These are phyloP conservation scores for Aspergillus ruber DNA, from an alignment of 2,329 filamentous ascomycete species.

Conservation along the genomic window DNA sequence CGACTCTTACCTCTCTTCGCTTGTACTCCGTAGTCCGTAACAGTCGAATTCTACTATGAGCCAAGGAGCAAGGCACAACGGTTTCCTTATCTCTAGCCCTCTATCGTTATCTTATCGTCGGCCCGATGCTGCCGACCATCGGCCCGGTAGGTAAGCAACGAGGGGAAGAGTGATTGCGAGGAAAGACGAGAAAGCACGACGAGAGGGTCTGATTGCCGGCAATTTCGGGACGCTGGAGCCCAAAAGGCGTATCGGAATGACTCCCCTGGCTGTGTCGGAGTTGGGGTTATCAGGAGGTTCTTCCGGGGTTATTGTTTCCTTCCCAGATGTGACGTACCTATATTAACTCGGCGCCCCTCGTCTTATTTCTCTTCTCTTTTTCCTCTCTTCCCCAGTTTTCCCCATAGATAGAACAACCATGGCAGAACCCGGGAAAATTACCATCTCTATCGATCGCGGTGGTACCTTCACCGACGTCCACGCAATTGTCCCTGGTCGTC, in stretches of 20 bases:
- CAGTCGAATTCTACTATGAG: no score
- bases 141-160: slow-evolving; percentile 25
- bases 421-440: slow-evolving; percentile 25
- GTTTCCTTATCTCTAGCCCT: not conserved
- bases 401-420: slow-evolving; percentile 9
- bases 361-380: not conserved
- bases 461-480: slow-evolving; percentile 37
- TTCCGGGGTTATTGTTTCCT: not conserved
- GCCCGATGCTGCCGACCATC: slow-evolving; percentile 15
- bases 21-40: not conserved
- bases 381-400: not conserved
- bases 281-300: not conserved
- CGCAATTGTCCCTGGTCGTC: slow-evolving; percentile 29
- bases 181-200: not conserved
- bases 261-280: not conserved
- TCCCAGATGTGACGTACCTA: slow-evolving; percentile 4
- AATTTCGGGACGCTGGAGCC: not conserved
- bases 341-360: slow-evolving; percentile 10
- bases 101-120: slow-evolving; percentile 7
- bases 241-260: not conserved
- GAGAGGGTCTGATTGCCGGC: not conserved
- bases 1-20: no score
- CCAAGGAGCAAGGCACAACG: not conserved
- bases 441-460: slow-evolving; percentile 35
- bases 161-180: not conserved